Percentiles rank a stretch among this genome's conserved stretches.
These are phyloP conservation scores for Beverwykella pulmonaria DNA, from an alignment of 495 filamentous ascomycete species.

Conservation along the genomic window DNA sequence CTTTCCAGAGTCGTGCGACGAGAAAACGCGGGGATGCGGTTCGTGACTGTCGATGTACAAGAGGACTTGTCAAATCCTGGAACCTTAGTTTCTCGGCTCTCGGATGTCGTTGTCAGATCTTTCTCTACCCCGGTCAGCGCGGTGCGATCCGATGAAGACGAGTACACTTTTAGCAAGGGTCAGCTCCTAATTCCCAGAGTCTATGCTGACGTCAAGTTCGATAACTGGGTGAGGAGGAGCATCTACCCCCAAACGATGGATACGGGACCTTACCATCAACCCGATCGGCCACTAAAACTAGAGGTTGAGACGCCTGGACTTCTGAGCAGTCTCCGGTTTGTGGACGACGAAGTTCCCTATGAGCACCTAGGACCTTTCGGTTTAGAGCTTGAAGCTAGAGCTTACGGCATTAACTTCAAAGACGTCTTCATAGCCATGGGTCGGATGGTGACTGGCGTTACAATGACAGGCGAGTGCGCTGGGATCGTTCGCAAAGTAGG, in stretches of 20 bases:
- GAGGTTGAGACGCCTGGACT: neutral
- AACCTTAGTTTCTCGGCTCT: too few relatives aligned
- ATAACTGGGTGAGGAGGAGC: neutral
- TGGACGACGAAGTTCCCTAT: neutral
- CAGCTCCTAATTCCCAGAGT: neutral
- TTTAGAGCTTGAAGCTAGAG: slow-evolving; percentile 28
- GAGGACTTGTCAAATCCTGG: slow-evolving; percentile 35
- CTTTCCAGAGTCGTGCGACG: neutral
- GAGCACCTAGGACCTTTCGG: neutral
- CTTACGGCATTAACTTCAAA: slow-evolving; percentile 17
- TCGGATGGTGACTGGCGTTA: slow-evolving; percentile 6
- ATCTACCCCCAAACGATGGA: neutral
- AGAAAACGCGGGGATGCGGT: slow-evolving; percentile 19
- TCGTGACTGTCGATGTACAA: slow-evolving; percentile 27
- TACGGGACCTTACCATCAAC: neutral
- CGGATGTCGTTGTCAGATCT: neutral
- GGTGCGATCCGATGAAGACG: neutral
- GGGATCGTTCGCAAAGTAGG: slow-evolving; percentile 47
- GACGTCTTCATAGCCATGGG: neutral
- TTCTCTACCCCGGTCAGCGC: neutral
- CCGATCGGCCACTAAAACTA: neutral
- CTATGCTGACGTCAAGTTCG: neutral
- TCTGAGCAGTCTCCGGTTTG: neutral
- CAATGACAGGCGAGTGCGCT: slow-evolving; percentile 41
- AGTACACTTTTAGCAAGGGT: neutral